Evolutionary conservation across 2,329 filamentous ascomycete species (phyloP).

Genomic region (Ascocoryne sarcoides): DNA sequence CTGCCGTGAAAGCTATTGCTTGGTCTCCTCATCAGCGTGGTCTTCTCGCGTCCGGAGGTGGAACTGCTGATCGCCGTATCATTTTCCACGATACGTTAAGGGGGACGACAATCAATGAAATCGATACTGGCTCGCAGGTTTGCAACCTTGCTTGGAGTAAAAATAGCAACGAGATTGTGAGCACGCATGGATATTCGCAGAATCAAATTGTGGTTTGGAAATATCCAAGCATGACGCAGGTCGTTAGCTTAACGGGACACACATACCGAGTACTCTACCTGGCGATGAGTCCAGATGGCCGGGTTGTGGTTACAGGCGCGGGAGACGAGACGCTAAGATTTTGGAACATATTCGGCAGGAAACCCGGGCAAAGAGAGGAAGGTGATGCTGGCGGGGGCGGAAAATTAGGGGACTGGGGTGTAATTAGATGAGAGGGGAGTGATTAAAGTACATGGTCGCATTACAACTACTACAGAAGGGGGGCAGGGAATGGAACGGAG

Average conservation of each 20-base stretch:
- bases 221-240: conserved; percentile 95
- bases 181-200: conserved; percentile 93
- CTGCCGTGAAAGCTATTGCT: conserved; percentile 93
- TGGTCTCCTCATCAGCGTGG: conserved; percentile 97
- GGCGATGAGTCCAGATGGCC: conserved; percentile 93
- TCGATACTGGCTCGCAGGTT: conserved; percentile 97
- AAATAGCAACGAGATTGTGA: conserved; percentile 95
- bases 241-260: conserved; percentile 89
- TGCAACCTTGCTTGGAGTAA: conserved; percentile 97
- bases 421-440: conserved; percentile 55
- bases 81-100: conserved; percentile 95
- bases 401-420: conserved; percentile 68
- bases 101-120: conserved; percentile 72
- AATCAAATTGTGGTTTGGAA: conserved; percentile 99
- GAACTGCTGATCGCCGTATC: conserved; percentile 90
- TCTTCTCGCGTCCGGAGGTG: conserved; percentile 88
- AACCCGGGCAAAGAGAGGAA: conserved; percentile 59
- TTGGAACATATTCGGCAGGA: conserved; percentile 90
- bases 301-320: conserved; percentile 88
- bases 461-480: no score
- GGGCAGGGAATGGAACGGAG: background rate
- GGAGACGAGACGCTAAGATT: conserved; percentile 94
- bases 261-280: conserved; percentile 95
- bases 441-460: background rate
- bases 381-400: conserved; percentile 53